Evolutionary conservation across 495 filamentous ascomycete species (phyloP).

Genomic region (Xylaria telfairii): DNA sequence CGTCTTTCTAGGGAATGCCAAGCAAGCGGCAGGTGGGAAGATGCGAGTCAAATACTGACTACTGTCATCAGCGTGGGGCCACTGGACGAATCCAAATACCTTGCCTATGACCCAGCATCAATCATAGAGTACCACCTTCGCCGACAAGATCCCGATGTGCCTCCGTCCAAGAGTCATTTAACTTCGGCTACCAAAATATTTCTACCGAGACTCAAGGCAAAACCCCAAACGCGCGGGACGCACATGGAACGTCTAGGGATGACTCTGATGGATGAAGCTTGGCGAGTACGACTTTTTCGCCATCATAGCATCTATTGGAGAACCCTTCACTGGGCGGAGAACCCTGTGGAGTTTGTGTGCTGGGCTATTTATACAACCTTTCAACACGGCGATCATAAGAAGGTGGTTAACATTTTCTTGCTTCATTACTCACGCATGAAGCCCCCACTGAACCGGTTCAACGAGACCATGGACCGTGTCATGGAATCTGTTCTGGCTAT

Average conservation of each 20-base stretch:
- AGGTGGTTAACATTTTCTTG: conserved; percentile 41
- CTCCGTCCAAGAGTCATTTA: conserved; percentile 22
- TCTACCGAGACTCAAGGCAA: conserved; percentile 41
- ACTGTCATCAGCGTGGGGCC: conserved; percentile 35
- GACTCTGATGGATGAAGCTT: conserved; percentile 38
- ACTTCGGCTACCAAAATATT: conserved; percentile 42
- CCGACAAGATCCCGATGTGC: conserved; percentile 19
- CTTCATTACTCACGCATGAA: conserved; percentile 38
- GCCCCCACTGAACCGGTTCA: conserved; percentile 29
- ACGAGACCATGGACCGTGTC: conserved; percentile 35
- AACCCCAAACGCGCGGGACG: conserved; percentile 17
- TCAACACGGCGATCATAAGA: conserved; percentile 37
- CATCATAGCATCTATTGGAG: conserved; percentile 41
- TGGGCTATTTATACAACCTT: conserved; percentile 41
- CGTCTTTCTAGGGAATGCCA: conserved; percentile 46
- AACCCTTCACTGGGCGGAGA: conserved; percentile 25
- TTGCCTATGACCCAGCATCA: conserved; percentile 39
- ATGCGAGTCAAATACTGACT: conserved; percentile 41
- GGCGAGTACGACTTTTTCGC: conserved; percentile 29
- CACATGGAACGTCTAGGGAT: conserved; percentile 38
- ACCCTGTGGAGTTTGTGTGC: conserved; percentile 25
- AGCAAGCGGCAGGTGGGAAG: conserved; percentile 34
- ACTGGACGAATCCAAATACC: conserved; percentile 43
- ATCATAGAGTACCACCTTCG: conserved; percentile 43
- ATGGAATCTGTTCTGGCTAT: conserved; percentile 38